A percentile compares a stretch with the other conserved stretches of the same genome.
Evolutionary conservation across 768 basidiomycete species (phyloP).

Genomic region (Amanita exitialis): DNA sequence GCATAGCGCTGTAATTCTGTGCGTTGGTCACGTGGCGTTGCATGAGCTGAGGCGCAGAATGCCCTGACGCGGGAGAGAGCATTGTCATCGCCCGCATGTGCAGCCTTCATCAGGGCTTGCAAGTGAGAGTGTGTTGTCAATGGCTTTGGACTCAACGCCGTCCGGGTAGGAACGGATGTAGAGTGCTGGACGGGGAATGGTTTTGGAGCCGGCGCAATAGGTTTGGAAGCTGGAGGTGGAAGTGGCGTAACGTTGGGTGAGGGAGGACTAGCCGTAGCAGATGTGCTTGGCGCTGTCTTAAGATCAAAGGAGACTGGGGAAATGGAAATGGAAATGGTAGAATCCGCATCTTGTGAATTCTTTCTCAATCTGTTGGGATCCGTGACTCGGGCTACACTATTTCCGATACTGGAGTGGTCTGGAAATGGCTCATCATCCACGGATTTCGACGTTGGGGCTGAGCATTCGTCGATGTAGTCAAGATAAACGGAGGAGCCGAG

Average conservation of each 20-base stretch:
- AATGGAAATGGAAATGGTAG: background rate
- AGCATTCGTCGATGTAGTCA: background rate
- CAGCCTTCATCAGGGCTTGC: background rate
- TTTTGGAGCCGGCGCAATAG: background rate
- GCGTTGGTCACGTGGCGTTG: background rate
- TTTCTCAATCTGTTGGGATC: background rate
- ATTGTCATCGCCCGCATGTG: background rate
- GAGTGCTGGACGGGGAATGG: background rate
- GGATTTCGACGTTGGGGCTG: background rate
- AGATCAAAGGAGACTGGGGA: background rate
- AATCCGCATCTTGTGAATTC: background rate
- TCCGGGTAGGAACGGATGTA: background rate
- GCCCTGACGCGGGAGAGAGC: background rate
- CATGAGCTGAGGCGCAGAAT: background rate
- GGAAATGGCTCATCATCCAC: constrained; percentile 16
- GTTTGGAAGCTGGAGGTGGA: background rate
- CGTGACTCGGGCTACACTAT: background rate
- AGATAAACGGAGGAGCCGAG: background rate
- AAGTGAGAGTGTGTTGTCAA: background rate
- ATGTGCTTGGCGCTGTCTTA: background rate
- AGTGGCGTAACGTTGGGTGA: background rate
- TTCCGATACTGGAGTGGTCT: constrained; percentile 29
- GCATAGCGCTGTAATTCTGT: constrained; percentile 2
- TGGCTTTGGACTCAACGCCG: background rate
- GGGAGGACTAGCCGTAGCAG: background rate